These are phyloP conservation scores for Colletotrichum sp. DNA, from an alignment of 2,329 filamentous ascomycete species.

Conservation along the genomic window DNA sequence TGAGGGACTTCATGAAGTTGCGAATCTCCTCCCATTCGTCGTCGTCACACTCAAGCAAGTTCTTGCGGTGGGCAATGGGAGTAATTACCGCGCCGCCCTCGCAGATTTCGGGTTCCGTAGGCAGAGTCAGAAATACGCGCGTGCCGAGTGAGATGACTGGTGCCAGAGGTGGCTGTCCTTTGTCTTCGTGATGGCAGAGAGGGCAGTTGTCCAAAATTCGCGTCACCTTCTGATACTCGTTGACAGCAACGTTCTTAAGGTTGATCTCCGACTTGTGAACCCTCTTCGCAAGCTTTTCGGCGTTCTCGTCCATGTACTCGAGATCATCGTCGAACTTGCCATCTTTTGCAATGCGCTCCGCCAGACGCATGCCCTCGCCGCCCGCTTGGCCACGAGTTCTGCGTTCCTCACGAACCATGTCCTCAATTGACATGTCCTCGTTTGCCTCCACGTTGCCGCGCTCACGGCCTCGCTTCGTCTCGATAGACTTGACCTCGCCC, in stretches of 20 bases:
- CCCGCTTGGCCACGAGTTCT: slow-evolving; percentile 79
- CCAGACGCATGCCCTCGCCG: slow-evolving; percentile 81
- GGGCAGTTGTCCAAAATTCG: slow-evolving; percentile 85
- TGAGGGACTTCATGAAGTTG: slow-evolving; percentile 98
- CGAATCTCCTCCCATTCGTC: slow-evolving; percentile 99
- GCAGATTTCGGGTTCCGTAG: slow-evolving; percentile 87
- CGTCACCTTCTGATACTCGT: slow-evolving; percentile 89
- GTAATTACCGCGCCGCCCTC: slow-evolving; percentile 87
- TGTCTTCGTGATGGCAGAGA: slow-evolving; percentile 90
- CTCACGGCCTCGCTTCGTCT: slow-evolving; percentile 82
- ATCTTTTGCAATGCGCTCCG: slow-evolving; percentile 94
- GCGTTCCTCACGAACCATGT: slow-evolving; percentile 95
- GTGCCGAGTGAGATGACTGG: slow-evolving; percentile 88
- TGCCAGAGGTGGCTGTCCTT: slow-evolving; percentile 74
- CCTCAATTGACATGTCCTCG: slow-evolving; percentile 93
- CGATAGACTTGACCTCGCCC: slow-evolving; percentile 77
- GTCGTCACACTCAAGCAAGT: slow-evolving; percentile 96
- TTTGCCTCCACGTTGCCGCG: slow-evolving; percentile 88
- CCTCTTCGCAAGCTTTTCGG: slow-evolving; percentile 82
- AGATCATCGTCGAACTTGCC: slow-evolving; percentile 88
- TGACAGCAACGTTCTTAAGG: slow-evolving; percentile 85
- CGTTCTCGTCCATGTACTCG: slow-evolving; percentile 98
- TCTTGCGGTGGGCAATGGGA: slow-evolving; percentile 83
- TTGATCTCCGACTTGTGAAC: slow-evolving; percentile 89
- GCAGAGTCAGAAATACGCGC: slow-evolving; percentile 84